Evolutionary conservation across 805 yeast species (phyloP), one percentile per base, ranked within the genome.

Genomic region (Brettanomyces custersianus): DNA sequence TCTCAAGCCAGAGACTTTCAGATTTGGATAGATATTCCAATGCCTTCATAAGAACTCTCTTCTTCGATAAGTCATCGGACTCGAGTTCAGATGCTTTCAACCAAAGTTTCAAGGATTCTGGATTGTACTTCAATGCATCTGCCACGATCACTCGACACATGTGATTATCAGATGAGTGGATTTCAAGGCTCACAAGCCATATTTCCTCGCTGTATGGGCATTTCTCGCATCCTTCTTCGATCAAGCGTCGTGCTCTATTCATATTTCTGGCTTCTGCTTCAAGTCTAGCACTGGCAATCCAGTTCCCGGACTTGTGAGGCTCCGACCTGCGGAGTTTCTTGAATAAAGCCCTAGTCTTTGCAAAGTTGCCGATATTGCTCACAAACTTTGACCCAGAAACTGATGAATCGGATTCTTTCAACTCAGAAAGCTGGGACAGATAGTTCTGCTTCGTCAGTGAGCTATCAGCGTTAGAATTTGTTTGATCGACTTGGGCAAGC

Each of bases 261-360:
- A 64, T 62, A 35, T 74, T 76, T 30, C 67, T 66, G 1, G 78
- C 80, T 31, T 68, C 70, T 44, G 74, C 80, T 50, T 90, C 97
- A 8, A 86, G 52, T 32, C 85, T 59, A 0, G 95, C 94, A 33
- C 86, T 73, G 0, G 94, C 85, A 17, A 90, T 81, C 95, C 95
- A 90, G 4, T 81, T 83, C 33, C 72, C 72, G 0, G 94, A 72
- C 39, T 77, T 79, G 29, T 60, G 57, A 0, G 96, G 95, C 46
- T 84, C 80, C 0, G 85, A 61, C 43, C 71, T 73, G 24, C 94
- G 66, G 43, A 83, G 68, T 3, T 86, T 77, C n/a, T 71, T 62
- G 31, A 88, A 64, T 7, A 86, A 62, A 2, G 65, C 49, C 25
- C 92, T 60, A 25, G 78, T 74, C 40, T 72, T 75, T 30, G 63